phyloP scores from a whole-genome alignment of 352 stramenopile genomes.

The Pythium oligandrum region DNA sequence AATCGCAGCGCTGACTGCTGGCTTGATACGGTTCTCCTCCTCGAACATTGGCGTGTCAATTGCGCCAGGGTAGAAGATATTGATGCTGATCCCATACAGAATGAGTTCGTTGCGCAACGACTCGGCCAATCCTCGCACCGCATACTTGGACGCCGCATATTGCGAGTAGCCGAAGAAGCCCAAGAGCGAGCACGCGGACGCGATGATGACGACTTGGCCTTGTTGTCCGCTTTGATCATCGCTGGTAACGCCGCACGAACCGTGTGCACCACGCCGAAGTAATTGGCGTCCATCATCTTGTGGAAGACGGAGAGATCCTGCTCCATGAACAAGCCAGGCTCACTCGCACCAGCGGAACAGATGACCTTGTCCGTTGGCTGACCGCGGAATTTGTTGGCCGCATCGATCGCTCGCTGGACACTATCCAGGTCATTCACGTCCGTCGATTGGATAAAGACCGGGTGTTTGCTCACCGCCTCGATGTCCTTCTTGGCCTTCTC shows the following conservation, averaged over 20 bases:
- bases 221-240: conserved; percentile 47
- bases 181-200: conserved; percentile 38
- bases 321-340: conserved; percentile 45
- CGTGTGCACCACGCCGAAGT: conserved; percentile 49
- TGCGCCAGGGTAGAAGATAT: conserved; percentile 87
- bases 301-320: conserved; percentile 40
- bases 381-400: conserved; percentile 54
- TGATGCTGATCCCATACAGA: conserved; percentile 74
- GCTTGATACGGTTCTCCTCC: conserved; percentile 6
- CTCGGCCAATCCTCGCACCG: conserved; percentile 88
- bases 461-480: conserved; percentile 19
- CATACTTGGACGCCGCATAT: conserved; percentile 89
- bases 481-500: conserved; percentile 31
- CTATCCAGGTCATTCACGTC: conserved; percentile 33
- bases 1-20: conserved; percentile 8
- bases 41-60: conserved; percentile 26
- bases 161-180: conserved; percentile 83
- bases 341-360: conserved; percentile 27
- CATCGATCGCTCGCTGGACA: conserved; percentile 33
- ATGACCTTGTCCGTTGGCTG: conserved; percentile 59
- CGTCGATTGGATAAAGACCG: conserved; percentile 34
- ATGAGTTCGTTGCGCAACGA: conserved; percentile 74
- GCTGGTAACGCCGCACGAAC: conserved; percentile 50
- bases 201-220: conserved; percentile 53
- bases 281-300: conserved; percentile 52